Conservation (phyloP, 2,329 filamentous ascomycete species). For the Clarireedia sp. region DNA sequence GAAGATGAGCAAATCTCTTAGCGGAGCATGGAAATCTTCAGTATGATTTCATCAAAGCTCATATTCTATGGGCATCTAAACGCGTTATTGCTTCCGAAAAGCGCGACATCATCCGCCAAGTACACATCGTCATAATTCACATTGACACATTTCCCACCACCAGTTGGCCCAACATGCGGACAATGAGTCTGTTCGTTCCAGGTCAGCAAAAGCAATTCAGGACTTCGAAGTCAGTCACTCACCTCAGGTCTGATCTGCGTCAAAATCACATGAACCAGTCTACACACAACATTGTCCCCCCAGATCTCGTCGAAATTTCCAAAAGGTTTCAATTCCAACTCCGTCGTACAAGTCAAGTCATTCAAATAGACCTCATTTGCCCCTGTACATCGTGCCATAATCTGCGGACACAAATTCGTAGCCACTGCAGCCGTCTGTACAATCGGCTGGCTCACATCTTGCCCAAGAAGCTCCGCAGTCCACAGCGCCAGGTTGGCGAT, state of each 20-base stretch:
- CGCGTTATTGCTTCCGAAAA: neutral
- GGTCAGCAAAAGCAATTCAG: neutral
- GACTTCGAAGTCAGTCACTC: neutral
- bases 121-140: neutral
- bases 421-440: neutral
- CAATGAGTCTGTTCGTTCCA: neutral
- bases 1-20: too few relatives aligned
- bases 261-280: slow-evolving; percentile 35
- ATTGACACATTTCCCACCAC: neutral
- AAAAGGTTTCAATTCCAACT: slow-evolving; percentile 23
- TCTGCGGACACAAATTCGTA: slow-evolving; percentile 30
- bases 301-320: slow-evolving; percentile 36
- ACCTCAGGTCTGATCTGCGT: slow-evolving; percentile 3
- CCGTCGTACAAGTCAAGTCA: neutral
- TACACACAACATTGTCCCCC: slow-evolving; percentile 38
- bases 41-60: neutral
- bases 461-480: slow-evolving; percentile 5
- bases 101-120: neutral
- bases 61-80: neutral
- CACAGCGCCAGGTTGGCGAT: slow-evolving; percentile 36
- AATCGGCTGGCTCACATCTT: neutral
- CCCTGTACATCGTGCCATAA: slow-evolving; percentile 15
- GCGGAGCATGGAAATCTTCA: neutral
- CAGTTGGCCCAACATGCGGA: neutral
- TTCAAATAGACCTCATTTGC: neutral